Conservation (phyloP, 73 alveolate species). For the Stentor coeruleus region DNA sequence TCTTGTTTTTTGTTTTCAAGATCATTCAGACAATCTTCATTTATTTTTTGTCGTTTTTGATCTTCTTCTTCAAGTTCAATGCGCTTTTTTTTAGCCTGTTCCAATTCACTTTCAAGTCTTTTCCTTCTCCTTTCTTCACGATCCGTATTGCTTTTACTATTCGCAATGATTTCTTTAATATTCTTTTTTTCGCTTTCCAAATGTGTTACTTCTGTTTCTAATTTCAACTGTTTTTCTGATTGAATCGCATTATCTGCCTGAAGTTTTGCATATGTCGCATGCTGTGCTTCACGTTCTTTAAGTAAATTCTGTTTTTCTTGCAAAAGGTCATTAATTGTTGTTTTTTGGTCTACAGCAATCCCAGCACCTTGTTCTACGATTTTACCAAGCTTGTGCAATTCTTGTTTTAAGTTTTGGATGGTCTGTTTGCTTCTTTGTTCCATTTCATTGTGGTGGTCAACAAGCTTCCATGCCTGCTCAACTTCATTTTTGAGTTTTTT, state of each 20-base stretch:
- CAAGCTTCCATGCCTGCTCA: constrained; percentile 79
- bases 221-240: constrained; percentile 38
- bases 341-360: constrained; percentile 53
- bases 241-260: constrained; percentile 31
- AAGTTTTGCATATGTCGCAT: constrained; percentile 45
- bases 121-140: constrained; percentile 59
- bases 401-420: constrained; percentile 73
- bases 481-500: constrained; percentile 76
- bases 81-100: constrained; percentile 38
- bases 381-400: constrained; percentile 57
- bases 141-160: constrained; percentile 44
- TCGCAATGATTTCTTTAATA: constrained; percentile 45
- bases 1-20: constrained; percentile 35
- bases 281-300: constrained; percentile 44
- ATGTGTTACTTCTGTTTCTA: constrained; percentile 48
- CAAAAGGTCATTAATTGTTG: constrained; percentile 56
- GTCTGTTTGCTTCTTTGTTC: constrained; percentile 86
- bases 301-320: constrained; percentile 43
- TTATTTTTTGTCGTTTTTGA: constrained; percentile 34
- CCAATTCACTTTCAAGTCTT: constrained; percentile 54
- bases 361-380: constrained; percentile 72
- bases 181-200: constrained; percentile 50
- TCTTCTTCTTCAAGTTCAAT: constrained; percentile 35
- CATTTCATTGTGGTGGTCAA: constrained; percentile 72
- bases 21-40: constrained; percentile 39